phyloP scores from a whole-genome alignment of 495 filamentous ascomycete species.

The Penicillium pancosmium region DNA sequence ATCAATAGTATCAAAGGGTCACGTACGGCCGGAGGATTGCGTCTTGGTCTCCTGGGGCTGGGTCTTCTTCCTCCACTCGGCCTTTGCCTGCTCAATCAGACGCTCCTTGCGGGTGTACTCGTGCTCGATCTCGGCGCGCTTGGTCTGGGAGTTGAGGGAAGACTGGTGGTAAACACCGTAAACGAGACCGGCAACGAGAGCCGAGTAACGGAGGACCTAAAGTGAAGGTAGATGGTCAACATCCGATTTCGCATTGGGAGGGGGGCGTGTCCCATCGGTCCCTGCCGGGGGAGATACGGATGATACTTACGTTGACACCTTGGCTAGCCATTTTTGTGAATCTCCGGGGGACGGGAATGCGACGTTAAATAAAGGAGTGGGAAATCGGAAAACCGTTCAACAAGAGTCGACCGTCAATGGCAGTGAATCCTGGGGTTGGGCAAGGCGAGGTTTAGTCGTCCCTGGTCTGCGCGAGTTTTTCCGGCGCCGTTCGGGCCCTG shows the following conservation, averaged over 20 bases:
- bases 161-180: constrained; percentile 94
- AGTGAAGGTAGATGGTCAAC: constrained; percentile 25
- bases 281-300: constrained; percentile 12
- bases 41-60: constrained; percentile 52
- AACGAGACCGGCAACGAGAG: constrained; percentile 81
- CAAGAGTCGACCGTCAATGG: constrained; percentile 48
- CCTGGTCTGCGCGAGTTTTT: constrained; percentile 56
- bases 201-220: constrained; percentile 94
- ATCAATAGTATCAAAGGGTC: background rate
- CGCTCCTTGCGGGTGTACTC: constrained; percentile 86
- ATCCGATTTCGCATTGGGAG: constrained; percentile 23
- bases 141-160: constrained; percentile 66
- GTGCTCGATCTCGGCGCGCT: constrained; percentile 64
- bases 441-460: constrained; percentile 47
- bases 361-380: constrained; percentile 26
- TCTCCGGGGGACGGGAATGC: constrained; percentile 28
- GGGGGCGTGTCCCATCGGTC: constrained; percentile 9
- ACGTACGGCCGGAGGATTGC: constrained; percentile 63
- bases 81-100: constrained; percentile 89
- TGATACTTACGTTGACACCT: constrained; percentile 53
- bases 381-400: constrained; percentile 38
- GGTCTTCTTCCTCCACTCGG: constrained; percentile 80
- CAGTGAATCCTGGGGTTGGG: constrained; percentile 39
- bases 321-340: constrained; percentile 49
- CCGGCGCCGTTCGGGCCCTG: constrained; percentile 43